Conservation (phyloP, 345 rosid genomes). For the Pistacia atlantica region DNA sequence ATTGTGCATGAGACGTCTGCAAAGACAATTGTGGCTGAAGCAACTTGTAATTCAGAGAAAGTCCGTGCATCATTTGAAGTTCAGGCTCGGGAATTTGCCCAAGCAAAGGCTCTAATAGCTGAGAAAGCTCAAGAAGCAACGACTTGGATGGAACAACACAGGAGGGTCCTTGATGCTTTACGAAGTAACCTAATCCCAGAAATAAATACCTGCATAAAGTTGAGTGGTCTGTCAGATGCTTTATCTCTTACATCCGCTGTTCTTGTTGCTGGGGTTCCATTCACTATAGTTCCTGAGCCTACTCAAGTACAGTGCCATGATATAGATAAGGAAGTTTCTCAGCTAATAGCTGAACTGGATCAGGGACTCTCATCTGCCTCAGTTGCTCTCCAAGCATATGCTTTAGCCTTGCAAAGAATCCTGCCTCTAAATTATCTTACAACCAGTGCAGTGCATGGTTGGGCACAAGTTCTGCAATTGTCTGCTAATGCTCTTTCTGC, state of each 20-base stretch:
- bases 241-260: conserved; percentile 84
- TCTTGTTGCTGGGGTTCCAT: conserved; percentile 74
- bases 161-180: conserved; percentile 78
- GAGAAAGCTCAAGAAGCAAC: conserved; percentile 90
- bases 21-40: conserved; percentile 81
- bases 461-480: conserved; percentile 78
- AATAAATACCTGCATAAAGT: conserved; percentile 45
- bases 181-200: conserved; percentile 72
- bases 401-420: conserved; percentile 77
- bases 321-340: conserved; percentile 77
- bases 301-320: conserved; percentile 83
- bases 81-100: conserved; percentile 81
- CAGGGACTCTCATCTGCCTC: conserved; percentile 67
- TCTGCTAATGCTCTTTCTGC: conserved; percentile 70
- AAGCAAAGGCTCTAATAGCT: conserved; percentile 63
- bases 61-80: conserved; percentile 61
- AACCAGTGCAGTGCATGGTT: conserved; percentile 70
- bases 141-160: conserved; percentile 84
- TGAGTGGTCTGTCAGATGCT: conserved; percentile 51
- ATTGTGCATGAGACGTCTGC: conserved; percentile 76
- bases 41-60: conserved; percentile 65
- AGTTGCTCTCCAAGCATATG: conserved; percentile 64
- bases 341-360: conserved; percentile 65
- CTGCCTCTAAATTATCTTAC: conserved; percentile 81
- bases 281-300: conserved; percentile 93